Conservation (phyloP, 805 yeast genomes). For the Barnettozyma sp. region DNA sequence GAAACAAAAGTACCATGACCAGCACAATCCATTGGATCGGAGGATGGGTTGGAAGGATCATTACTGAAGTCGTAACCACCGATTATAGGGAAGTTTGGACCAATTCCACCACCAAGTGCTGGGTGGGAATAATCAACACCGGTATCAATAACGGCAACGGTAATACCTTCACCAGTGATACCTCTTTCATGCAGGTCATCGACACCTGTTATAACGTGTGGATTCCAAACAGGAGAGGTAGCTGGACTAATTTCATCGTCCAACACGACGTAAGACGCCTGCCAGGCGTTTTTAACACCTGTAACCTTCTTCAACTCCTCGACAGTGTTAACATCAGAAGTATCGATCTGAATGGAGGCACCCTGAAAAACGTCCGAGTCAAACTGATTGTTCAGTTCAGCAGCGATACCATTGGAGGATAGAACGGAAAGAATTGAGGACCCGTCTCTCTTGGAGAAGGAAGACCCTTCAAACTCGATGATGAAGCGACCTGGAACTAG, state of each 20-base stretch:
- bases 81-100: conserved; percentile 9
- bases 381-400: conserved; percentile 7
- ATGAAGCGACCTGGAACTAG: conserved; percentile 14
- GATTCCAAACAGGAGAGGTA: conserved; percentile 4
- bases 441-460: conserved; percentile 8
- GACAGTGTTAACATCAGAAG: conserved; percentile 7
- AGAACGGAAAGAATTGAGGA: conserved; percentile 4
- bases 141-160: conserved; percentile 10
- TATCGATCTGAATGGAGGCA: conserved; percentile 10
- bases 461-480: conserved; percentile 10
- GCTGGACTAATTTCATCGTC: conserved; percentile 8
- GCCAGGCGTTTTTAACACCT: conserved; percentile 15
- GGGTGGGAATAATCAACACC: conserved; percentile 10
- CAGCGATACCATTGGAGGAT: conserved; percentile 8
- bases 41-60: conserved; percentile 8
- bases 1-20: conserved; percentile 19
- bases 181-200: conserved; percentile 6
- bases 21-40: conserved; percentile 14
- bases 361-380: conserved; percentile 14
- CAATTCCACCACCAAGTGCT: conserved; percentile 12
- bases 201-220: conserved; percentile 10
- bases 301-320: conserved; percentile 6
- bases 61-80: conserved; percentile 14
- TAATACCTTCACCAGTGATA: conserved; percentile 7
- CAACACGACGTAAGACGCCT: conserved; percentile 9